A percentile compares a stretch with the other conserved stretches of the same genome.
Evolutionary conservation across 2,329 filamentous ascomycete genomes (phyloP).

Genomic region (Clonostachys byssicola): DNA sequence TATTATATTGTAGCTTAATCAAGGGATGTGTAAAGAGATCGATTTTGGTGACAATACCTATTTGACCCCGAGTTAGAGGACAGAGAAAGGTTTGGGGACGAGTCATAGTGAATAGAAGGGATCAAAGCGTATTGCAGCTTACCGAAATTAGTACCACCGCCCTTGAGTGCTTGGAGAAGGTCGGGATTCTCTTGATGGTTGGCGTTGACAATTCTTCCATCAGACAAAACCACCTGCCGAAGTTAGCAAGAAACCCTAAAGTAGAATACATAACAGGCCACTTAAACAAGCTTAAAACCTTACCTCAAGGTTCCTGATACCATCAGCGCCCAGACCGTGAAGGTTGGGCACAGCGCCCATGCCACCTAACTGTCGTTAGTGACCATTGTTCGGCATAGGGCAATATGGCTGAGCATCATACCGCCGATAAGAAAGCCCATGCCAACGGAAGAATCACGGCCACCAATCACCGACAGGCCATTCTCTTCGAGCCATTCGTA

Average conservation of each 20-base stretch:
- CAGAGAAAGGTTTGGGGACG: too few relatives aligned
- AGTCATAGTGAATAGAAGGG: too few relatives aligned
- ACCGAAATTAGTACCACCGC: conserved; percentile 41
- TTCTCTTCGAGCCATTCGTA: background rate
- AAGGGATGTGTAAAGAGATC: conserved; percentile 6
- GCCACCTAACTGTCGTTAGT: background rate
- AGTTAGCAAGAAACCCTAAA: too few relatives aligned
- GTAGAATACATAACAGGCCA: too few relatives aligned
- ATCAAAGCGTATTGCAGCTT: too few relatives aligned
- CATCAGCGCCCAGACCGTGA: conserved; percentile 26
- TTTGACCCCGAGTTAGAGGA: too few relatives aligned
- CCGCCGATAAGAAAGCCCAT: background rate
- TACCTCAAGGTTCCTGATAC: conserved; percentile 31
- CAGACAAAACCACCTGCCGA: conserved; percentile 27
- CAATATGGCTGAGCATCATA: background rate
- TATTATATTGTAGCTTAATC: background rate
- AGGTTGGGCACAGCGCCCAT: background rate
- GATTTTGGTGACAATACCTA: conserved; percentile 17
- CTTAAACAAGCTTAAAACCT: background rate
- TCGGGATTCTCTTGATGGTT: conserved; percentile 27
- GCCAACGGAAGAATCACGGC: background rate
- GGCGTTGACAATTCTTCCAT: conserved; percentile 34
- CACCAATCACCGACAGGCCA: background rate
- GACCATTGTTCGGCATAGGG: too few relatives aligned
- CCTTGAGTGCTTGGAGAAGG: conserved; percentile 39